phyloP scores from a whole-genome alignment of 257 asterid species.

The Solanum etuberosum region DNA sequence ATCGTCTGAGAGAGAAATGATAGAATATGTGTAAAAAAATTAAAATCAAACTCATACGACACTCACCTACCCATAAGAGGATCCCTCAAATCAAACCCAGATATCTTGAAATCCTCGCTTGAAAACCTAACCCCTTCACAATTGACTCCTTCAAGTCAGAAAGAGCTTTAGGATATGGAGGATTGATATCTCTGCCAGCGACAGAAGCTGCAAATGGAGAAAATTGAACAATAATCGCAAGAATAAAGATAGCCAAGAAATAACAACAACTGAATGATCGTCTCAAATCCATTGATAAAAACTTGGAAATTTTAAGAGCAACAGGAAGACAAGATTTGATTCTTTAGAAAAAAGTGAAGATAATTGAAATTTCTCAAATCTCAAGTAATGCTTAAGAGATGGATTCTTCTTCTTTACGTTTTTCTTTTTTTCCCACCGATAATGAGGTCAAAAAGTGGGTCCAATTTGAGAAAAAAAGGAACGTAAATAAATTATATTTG shows the following conservation, averaged over 20 bases:
- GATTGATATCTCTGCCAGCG: constrained; percentile 21
- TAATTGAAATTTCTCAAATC: background rate
- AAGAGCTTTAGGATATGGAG: constrained; percentile 45
- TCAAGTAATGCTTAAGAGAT: background rate
- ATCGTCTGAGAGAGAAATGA: too few relatives aligned
- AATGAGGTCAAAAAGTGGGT: too few relatives aligned
- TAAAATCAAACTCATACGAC: constrained; percentile 67
- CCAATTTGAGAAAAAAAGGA: too few relatives aligned
- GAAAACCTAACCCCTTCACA: constrained; percentile 85
- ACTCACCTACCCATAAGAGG: constrained; percentile 70
- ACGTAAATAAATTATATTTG: too few relatives aligned
- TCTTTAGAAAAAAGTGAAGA: background rate
- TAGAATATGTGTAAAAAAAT: too few relatives aligned
- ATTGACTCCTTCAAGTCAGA: constrained; percentile 80
- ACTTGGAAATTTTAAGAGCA: background rate
- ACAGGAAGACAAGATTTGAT: background rate
- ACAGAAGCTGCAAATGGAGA: constrained; percentile 21
- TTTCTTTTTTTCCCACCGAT: background rate
- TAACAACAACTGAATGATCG: background rate
- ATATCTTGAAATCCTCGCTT: constrained; percentile 62
- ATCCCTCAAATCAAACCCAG: constrained; percentile 85
- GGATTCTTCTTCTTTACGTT: background rate
- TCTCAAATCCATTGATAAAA: constrained; percentile 12
- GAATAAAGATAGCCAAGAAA: constrained; percentile 11
- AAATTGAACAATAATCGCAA: constrained; percentile 13